Evolutionary conservation across 2,329 filamentous ascomycete species (phyloP), one percentile per base, ranked within the genome.

Genomic region (Hypoxylon rubiginosum): DNA sequence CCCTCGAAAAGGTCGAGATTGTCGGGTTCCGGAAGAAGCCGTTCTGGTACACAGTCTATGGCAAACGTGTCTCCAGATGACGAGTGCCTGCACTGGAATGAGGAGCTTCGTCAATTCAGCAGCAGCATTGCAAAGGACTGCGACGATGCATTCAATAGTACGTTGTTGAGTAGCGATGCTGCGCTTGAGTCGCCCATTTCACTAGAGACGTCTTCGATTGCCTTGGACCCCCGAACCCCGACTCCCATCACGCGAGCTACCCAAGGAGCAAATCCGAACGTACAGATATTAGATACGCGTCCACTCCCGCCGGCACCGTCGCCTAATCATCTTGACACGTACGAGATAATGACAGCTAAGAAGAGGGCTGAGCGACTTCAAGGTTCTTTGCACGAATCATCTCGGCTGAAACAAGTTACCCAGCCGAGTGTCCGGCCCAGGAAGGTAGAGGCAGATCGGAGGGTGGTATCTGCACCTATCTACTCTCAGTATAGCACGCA

Each of bases 71-170:
- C 73, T 19, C 59, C 67, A 39, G 19, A 34, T 24, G 54, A 63
- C 15, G 61, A 62, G 15, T 58, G 39, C n/a, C 64, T 78, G 53
- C 72, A 81, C 43, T 79, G 85, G 72, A 90, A 88, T 71, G 93
- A 94, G 63, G 94, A 97, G 76, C 87, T 96, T 58, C 86, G 93
- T 6, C 91, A 95, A 72, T 91, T 97, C 62, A 97, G 93, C 72
- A 88, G 88, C 72, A 93, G 93, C 73, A 90, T 97, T 66, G 93
- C 93, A 53, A 93, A 93, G 78, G 92, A 96, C 63, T 97, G 94
- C 74, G 94, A 98, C 74, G 92, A 96, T 74, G 94, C 94, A 1
- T 97, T 98, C 82, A 94, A 93, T 75, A 89, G 91, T 71, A 85
- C 84, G 9, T 71, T 87, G 10, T 79, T 86, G 17, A 66, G 53